These are phyloP conservation scores for Syzygium aqueum DNA, from an alignment of 345 rosid species.

Conservation along the genomic window DNA sequence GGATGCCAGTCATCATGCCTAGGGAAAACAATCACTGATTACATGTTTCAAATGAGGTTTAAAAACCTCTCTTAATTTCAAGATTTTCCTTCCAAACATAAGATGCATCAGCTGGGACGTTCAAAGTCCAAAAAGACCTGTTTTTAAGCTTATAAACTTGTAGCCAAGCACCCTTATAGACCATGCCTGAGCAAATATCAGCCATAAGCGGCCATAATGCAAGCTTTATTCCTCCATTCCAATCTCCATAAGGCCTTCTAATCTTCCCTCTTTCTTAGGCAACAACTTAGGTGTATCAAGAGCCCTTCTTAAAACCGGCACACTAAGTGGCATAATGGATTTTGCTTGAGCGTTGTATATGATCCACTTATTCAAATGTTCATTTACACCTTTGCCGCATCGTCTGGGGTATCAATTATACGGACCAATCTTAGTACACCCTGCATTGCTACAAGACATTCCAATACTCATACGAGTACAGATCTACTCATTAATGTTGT, in stretches of 20 bases:
- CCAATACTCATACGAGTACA: background rate
- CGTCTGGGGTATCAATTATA: background rate
- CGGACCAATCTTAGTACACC: background rate
- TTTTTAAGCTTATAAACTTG: background rate
- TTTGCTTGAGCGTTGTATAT: background rate
- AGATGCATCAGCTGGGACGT: background rate
- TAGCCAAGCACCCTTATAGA: background rate
- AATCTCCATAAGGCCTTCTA: background rate
- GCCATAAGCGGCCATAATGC: background rate
- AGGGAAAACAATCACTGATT: background rate
- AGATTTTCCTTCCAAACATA: background rate
- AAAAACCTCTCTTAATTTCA: background rate
- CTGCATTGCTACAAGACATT: background rate
- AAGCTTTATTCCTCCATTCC: background rate
- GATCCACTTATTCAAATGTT: background rate
- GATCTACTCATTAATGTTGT: background rate
- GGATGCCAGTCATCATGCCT: background rate
- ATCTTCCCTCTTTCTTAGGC: background rate
- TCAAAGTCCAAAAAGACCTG: background rate
- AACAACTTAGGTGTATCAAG: background rate
- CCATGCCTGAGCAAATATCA: background rate
- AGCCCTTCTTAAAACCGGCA: background rate
- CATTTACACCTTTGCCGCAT: background rate
- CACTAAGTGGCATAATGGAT: background rate
- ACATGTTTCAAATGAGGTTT: background rate